Base-by-base conservation (phyloP, 768 basidiomycete genomes). In the Stropharia rugosoannulata region DNA sequence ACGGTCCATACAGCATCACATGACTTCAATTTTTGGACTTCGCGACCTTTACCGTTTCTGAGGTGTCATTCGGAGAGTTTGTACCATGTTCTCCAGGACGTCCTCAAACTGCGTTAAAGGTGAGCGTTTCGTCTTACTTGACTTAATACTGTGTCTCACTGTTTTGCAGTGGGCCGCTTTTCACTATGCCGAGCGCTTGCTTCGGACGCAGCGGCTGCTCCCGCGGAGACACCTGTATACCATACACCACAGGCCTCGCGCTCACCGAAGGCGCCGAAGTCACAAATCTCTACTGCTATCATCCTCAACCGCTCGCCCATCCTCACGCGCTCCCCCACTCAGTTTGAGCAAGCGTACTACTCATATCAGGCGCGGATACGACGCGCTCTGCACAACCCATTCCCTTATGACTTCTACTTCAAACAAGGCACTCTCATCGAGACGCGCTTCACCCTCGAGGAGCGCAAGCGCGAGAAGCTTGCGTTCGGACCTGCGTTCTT, bases 401-500 rank as follows among this genome's bases (percentile, higher is more conserved):
- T 93, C 68, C 91, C 95, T 15, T 78, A 83, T 55, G 87, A 94
- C 45, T 93, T 96, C 72, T 98, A 95, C 75, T 96, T 96, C 80
- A 94, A 94, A 72, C 86, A 86, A 48, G 95, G 95, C 8, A 90
- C 94, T 0, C 77, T 91, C 13, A 81, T 95, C 29, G 89, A 95
- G 68, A 84, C 85, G 12, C 82, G 89, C 38, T 96, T 93, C 71
- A 85, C 79, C 46, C 70, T 83, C 48, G 89, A 94, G 66, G 89
- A 95, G 64, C 80, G 83, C 44, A 75, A 79, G 56, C 81, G 90
- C 48, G 93, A 95, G 64, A 73, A 76, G 38, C 75, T 78, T 50
- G 86, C 89, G 0, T 98, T 93, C 70, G 93, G 94, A 0, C 73
- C 78, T 0, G 74, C 70, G 3, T 84, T 90, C 61, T 80, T 76